phyloP scores from a whole-genome alignment of 2,329 filamentous ascomycete genomes.

The Pseudogymnoascus destructans region DNA sequence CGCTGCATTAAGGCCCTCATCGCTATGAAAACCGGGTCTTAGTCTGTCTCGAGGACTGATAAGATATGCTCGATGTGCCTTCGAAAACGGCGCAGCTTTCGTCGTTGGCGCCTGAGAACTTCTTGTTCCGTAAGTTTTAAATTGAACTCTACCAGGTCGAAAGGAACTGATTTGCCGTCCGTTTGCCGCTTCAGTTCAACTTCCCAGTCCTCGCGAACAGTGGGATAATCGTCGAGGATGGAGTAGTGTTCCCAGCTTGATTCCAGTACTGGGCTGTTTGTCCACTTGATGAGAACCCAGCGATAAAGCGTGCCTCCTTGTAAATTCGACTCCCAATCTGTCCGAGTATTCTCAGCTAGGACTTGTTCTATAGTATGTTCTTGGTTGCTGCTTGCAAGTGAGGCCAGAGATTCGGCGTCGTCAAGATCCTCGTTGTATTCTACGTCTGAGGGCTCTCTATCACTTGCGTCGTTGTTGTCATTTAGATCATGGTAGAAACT shows the following conservation, averaged over 20 bases:
- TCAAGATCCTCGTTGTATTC: conserved; percentile 11
- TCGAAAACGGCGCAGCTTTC: conserved; percentile 22
- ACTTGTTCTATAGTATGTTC: conserved; percentile 24
- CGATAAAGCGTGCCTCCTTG: conserved; percentile 16
- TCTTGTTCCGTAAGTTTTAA: conserved; percentile 19
- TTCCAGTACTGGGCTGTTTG: conserved; percentile 24
- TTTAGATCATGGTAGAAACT: conserved; percentile 7
- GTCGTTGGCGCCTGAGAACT: conserved; percentile 18
- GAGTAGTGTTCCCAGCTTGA: conserved; percentile 23
- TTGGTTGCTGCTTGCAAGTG: conserved; percentile 24
- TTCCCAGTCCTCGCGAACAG: conserved; percentile 22
- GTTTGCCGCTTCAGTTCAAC: conserved; percentile 21
- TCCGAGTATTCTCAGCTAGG: conserved; percentile 18
- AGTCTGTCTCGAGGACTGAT: conserved; percentile 16
- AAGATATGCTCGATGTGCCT: conserved; percentile 21
- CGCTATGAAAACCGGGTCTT: not conserved
- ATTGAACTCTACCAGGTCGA: conserved; percentile 23
- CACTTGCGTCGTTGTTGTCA: conserved; percentile 8
- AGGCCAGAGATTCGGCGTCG: conserved; percentile 23
- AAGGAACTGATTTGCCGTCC: conserved; percentile 22
- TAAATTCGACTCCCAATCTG: conserved; percentile 5
- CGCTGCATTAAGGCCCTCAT: conserved; percentile 5
- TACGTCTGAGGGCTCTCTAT: conserved; percentile 3
- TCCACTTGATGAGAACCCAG: conserved; percentile 27
- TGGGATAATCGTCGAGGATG: conserved; percentile 18